These are phyloP conservation scores for Amanita fuliginea DNA, from an alignment of 768 basidiomycete species.

Conservation along the genomic window DNA sequence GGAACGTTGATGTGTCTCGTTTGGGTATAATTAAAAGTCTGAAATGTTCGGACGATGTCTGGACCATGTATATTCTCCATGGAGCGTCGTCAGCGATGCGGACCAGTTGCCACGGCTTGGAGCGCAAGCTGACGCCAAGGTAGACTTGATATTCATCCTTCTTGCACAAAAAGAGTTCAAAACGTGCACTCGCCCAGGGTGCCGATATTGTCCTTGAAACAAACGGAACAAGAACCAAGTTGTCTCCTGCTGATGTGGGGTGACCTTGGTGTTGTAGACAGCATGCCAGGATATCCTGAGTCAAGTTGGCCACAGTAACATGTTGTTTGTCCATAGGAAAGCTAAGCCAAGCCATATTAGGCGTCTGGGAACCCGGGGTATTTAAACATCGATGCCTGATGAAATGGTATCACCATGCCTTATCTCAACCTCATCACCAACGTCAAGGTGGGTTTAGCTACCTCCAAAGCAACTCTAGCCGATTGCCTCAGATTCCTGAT, in stretches of 20 bases:
- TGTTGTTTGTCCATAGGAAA: not conserved
- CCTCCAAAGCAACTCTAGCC: not conserved
- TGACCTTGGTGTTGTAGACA: not conserved
- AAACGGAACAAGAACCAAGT: not conserved
- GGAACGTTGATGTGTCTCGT: constrained; percentile 45
- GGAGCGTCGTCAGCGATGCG: not conserved
- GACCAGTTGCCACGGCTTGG: not conserved
- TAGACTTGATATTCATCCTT: not conserved
- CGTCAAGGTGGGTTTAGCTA: constrained; percentile 21
- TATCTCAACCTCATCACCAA: constrained; percentile 32
- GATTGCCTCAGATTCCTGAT: constrained; percentile 20
- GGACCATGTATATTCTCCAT: constrained; percentile 3
- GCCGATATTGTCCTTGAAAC: not conserved
- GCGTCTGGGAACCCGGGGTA: too few relatives aligned
- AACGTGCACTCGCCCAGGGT: not conserved
- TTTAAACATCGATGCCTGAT: too few relatives aligned
- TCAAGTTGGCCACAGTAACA: constrained; percentile 3
- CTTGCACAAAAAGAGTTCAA: not conserved
- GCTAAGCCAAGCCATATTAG: too few relatives aligned
- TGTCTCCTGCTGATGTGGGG: not conserved
- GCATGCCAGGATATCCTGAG: not conserved
- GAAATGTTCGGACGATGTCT: not conserved
- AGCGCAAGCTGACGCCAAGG: not conserved
- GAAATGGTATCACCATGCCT: constrained; percentile 21
- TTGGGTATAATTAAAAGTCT: constrained; percentile 47